Evolutionary conservation across 2,329 filamentous ascomycete species (phyloP).

Genomic region (Salinomyces thailandicus): DNA sequence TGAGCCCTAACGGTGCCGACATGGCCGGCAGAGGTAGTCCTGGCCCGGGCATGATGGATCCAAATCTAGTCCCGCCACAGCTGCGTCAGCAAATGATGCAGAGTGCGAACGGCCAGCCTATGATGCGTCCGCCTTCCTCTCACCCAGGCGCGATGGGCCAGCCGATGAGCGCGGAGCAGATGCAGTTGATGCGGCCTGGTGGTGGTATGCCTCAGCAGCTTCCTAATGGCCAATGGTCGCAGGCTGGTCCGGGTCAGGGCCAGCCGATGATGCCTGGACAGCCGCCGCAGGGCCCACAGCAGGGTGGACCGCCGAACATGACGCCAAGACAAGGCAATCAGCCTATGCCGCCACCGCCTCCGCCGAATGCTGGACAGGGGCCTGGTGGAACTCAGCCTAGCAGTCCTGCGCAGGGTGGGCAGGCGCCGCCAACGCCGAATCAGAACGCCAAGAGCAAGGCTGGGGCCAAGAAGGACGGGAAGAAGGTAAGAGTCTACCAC

Average conservation of each 20-base stretch:
- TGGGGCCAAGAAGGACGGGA: constrained; percentile 59
- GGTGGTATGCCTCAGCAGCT: constrained; percentile 28
- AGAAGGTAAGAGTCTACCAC: constrained; percentile 24
- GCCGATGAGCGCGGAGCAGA: constrained; percentile 9
- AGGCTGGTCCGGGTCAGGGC: constrained; percentile 20
- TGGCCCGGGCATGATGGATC: constrained; percentile 32
- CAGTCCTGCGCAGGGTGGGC: constrained; percentile 39
- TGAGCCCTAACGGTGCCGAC: constrained; percentile 57
- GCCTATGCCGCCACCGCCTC: constrained; percentile 31
- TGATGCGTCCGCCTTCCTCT: constrained; percentile 44
- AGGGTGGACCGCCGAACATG: constrained; percentile 41
- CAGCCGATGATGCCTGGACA: constrained; percentile 31
- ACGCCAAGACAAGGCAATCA: constrained; percentile 56
- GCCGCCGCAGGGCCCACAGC: constrained; percentile 37
- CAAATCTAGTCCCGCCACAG: constrained; percentile 11
- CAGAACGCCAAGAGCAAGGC: constrained; percentile 62
- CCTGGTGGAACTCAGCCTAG: constrained; percentile 33
- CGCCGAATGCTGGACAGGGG: constrained; percentile 5
- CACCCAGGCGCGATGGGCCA: constrained; percentile 45
- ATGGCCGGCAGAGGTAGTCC: constrained; percentile 54
- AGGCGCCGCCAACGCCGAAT: constrained; percentile 67
- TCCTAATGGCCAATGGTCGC: constrained; percentile 14
- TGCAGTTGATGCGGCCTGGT: constrained; percentile 34
- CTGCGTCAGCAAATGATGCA: constrained; percentile 36
- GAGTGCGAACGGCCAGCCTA: constrained; percentile 5